Conservation (phyloP, 176 grass and related monocot species). For the Cymbopogon citratus region DNA sequence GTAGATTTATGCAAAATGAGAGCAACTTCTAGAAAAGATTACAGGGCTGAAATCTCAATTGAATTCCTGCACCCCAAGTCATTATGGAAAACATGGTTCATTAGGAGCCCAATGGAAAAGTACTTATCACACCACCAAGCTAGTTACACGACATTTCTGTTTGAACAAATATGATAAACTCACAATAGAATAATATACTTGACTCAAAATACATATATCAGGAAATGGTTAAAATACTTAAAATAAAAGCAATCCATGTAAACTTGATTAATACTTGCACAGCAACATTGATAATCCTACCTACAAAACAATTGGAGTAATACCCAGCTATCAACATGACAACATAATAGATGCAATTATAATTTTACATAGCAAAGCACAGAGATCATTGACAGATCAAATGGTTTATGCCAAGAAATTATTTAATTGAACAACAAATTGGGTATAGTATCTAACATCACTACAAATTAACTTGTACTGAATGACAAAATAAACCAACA, state of each 20-base stretch:
- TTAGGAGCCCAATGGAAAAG: neutral
- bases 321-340: neutral
- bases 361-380: neutral
- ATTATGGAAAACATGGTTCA: neutral
- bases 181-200: neutral
- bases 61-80: neutral
- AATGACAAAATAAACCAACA: neutral
- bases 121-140: neutral
- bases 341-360: neutral
- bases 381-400: neutral
- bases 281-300: neutral
- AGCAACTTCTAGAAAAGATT: slow-evolving; percentile 18
- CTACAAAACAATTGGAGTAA: neutral
- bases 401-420: neutral
- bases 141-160: neutral
- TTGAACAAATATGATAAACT: neutral
- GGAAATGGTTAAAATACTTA: neutral
- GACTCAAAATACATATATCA: neutral
- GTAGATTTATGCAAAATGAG: neutral
- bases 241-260: neutral
- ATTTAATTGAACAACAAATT: neutral
- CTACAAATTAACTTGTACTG: neutral
- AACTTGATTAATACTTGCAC: neutral
- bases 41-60: neutral
- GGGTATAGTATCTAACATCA: slow-evolving; percentile 1